Conservation (phyloP, 306 rosid genomes). For the Begonia fuchsioides region DNA sequence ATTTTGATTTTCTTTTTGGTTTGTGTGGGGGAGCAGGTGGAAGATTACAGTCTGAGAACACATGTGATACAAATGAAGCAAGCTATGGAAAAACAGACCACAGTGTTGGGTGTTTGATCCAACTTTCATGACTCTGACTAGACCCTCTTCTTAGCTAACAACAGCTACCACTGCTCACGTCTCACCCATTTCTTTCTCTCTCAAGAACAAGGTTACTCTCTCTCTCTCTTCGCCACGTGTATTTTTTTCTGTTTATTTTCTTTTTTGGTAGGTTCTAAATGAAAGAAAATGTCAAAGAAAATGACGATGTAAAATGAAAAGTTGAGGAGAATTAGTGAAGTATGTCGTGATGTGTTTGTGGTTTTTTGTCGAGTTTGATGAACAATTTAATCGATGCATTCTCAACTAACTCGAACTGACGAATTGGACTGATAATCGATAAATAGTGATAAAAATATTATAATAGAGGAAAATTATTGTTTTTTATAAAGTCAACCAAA, state of each 20-base stretch:
- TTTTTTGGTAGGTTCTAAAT: not conserved
- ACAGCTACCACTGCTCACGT: conserved; percentile 4
- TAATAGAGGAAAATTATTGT: too few species aligned
- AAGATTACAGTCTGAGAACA: conserved; percentile 76
- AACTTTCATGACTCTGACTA: conserved; percentile 5
- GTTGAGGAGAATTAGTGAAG: too few species aligned
- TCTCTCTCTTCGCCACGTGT: not conserved
- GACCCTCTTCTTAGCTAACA: not conserved
- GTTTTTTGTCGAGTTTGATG: too few species aligned
- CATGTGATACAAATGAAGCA: conserved; percentile 63
- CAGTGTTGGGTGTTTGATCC: not conserved
- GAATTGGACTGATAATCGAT: too few species aligned
- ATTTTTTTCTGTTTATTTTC: too few species aligned
- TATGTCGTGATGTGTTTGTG: too few species aligned
- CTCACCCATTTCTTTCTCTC: not conserved
- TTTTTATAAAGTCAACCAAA: too few species aligned
- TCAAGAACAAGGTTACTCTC: not conserved
- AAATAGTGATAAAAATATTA: too few species aligned
- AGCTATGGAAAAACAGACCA: conserved; percentile 20
- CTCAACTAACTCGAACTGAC: too few species aligned
- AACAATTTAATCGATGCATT: too few species aligned
- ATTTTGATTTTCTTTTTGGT: conserved; percentile 5
- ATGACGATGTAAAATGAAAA: too few species aligned
- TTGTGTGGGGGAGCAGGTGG: conserved; percentile 41
- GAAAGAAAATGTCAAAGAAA: not conserved